These are phyloP conservation scores for Lactarius quietus DNA, from an alignment of 768 basidiomycete species.

Conservation along the genomic window DNA sequence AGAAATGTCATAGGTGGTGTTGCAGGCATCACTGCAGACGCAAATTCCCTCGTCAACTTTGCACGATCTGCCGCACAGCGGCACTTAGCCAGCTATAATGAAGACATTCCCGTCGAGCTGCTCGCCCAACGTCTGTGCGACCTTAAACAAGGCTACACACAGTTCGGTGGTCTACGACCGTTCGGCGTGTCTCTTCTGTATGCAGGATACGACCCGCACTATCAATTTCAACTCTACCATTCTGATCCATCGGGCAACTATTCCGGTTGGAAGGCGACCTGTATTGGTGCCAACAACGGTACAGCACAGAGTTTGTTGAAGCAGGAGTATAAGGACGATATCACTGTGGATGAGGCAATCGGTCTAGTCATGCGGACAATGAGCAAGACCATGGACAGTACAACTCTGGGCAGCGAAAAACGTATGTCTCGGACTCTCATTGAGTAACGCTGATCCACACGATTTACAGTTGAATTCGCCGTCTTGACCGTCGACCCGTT, in stretches of 20 bases:
- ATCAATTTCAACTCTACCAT: constrained; percentile 96
- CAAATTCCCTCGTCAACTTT: constrained; percentile 95
- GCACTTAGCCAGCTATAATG: constrained; percentile 88
- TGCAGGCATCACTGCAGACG: constrained; percentile 94
- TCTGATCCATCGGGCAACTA: constrained; percentile 99
- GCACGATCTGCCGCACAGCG: constrained; percentile 87
- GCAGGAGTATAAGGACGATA: constrained; percentile 98
- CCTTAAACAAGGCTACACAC: constrained; percentile 98
- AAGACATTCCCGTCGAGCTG: constrained; percentile 97
- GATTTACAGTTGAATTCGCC: constrained; percentile 83
- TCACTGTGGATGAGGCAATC: constrained; percentile 86
- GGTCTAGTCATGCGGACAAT: constrained; percentile 90
- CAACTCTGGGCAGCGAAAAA: constrained; percentile 94
- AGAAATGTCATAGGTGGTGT: constrained; percentile 96
- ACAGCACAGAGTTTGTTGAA: constrained; percentile 93
- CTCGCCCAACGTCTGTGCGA: constrained; percentile 92
- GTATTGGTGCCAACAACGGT: constrained; percentile 97
- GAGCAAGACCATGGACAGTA: constrained; percentile 99
- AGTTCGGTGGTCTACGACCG: constrained; percentile 94
- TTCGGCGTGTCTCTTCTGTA: constrained; percentile 98
- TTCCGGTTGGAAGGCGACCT: constrained; percentile 97
- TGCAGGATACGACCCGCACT: constrained; percentile 94
- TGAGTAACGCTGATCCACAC: constrained; percentile 3
- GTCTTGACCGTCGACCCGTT: constrained; percentile 81
- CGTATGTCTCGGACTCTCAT: constrained; percentile 46